A percentile compares a stretch with the other conserved stretches of the same genome.
phyloP scores from a whole-genome alignment of 768 basidiomycete genomes.

The Phlegmacium glaucopus region DNA sequence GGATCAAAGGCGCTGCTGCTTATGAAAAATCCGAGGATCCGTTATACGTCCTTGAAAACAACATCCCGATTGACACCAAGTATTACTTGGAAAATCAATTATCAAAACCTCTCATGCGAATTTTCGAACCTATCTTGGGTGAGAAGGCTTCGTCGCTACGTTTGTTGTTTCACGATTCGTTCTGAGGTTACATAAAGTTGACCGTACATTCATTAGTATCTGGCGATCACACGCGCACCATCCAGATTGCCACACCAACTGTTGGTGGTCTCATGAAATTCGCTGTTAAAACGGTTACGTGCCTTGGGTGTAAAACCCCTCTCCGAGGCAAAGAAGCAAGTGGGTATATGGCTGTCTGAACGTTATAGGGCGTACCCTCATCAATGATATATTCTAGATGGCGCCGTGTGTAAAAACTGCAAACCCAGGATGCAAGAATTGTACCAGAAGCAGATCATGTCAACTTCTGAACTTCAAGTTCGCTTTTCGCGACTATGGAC shows the following conservation, averaged over 20 bases:
- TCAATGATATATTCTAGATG: constrained; percentile 46
- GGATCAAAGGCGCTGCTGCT: constrained; percentile 93
- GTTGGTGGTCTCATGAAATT: constrained; percentile 99
- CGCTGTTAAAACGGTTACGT: constrained; percentile 92
- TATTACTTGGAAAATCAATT: constrained; percentile 99
- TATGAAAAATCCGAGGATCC: constrained; percentile 99
- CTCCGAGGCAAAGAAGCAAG: constrained; percentile 71
- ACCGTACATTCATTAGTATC: constrained; percentile 55
- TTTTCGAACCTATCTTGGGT: constrained; percentile 96
- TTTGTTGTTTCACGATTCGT: constrained; percentile 24
- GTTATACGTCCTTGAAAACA: constrained; percentile 95
- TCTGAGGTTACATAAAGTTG: constrained; percentile 5
- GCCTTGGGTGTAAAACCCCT: constrained; percentile 93
- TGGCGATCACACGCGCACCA: constrained; percentile 93
- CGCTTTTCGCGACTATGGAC: constrained; percentile 97
- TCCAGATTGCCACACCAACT: constrained; percentile 95
- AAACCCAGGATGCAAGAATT: constrained; percentile 80
- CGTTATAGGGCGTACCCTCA: background rate
- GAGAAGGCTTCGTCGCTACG: constrained; percentile 84
- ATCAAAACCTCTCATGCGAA: constrained; percentile 93
- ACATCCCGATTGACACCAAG: constrained; percentile 95
- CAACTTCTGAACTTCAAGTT: constrained; percentile 79
- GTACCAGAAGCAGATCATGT: constrained; percentile 84
- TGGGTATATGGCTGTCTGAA: constrained; percentile 26
- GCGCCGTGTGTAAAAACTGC: constrained; percentile 95